Evolutionary conservation across 805 yeast species (phyloP).

Genomic region (Lipomyces orientalis): DNA sequence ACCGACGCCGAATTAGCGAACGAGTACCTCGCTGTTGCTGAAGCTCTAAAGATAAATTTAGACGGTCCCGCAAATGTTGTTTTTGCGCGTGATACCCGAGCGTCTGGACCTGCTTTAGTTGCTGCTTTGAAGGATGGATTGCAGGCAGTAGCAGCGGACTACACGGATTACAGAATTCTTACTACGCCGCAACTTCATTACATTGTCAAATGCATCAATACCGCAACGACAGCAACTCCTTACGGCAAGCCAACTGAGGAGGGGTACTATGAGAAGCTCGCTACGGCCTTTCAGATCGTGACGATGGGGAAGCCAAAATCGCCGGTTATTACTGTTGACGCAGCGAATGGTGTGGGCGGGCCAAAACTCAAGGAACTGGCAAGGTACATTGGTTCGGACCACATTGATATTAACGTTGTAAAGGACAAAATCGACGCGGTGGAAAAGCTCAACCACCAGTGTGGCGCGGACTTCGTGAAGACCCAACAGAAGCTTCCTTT

Average conservation of each 20-base stretch:
- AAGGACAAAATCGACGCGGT: slow-evolving; percentile 63
- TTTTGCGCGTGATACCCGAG: slow-evolving; percentile 87
- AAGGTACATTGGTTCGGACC: slow-evolving; percentile 48
- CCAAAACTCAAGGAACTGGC: slow-evolving; percentile 64
- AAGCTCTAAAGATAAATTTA: slow-evolving; percentile 53
- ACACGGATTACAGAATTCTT: slow-evolving; percentile 66
- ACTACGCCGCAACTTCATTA: slow-evolving; percentile 97
- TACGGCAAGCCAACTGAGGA: slow-evolving; percentile 68
- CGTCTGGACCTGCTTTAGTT: slow-evolving; percentile 72
- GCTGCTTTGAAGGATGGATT: slow-evolving; percentile 68
- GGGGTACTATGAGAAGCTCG: slow-evolving; percentile 73
- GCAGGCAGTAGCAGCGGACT: slow-evolving; percentile 53
- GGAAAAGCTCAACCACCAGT: slow-evolving; percentile 66
- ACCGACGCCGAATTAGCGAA: slow-evolving; percentile 53
- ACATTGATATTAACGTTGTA: slow-evolving; percentile 51
- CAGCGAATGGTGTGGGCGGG: slow-evolving; percentile 98
- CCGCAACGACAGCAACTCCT: slow-evolving; percentile 48
- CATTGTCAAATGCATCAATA: slow-evolving; percentile 75
- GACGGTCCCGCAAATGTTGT: slow-evolving; percentile 50
- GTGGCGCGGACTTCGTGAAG: slow-evolving; percentile 97
- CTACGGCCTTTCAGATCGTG: slow-evolving; percentile 58
- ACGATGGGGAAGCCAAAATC: slow-evolving; percentile 42
- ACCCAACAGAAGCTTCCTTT: slow-evolving; percentile 81
- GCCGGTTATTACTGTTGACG: slow-evolving; percentile 69
- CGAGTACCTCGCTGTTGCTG: slow-evolving; percentile 50